Evolutionary conservation across 331 rosid genomes (phyloP), one percentile per base, ranked within the genome.

Genomic region (Pyracantha coccinea): DNA sequence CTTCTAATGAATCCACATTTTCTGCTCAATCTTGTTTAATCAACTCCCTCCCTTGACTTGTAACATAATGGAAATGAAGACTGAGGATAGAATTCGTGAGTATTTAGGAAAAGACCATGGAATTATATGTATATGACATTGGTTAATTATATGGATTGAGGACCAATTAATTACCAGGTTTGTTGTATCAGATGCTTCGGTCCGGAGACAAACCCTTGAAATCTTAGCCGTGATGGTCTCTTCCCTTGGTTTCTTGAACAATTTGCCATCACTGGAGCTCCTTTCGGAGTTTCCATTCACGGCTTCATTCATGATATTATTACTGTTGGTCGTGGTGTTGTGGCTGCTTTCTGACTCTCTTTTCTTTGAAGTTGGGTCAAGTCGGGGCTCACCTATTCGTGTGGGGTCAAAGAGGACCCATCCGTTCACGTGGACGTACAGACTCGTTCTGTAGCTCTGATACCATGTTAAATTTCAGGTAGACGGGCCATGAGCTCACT

Each of bases 261-360:
- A 88, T 44, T 89, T 97, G 74, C 87, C 99, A 57, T 92, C 96
- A 21, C 90, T 87, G 4, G 97, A 92, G 80, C 97, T 90, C 77
- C 92, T 92, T 52, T 88, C 97, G 1, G 97, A 92, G 82, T 86
- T 93, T 27, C 95, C 98, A 64, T 87, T 85, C 35, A 44, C 66
- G 65, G 76, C 85, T 38, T 65, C 66, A 55, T 54, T 20, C 32
- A 80, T 31, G 76, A 80, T 55, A 69, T 68, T 73, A 55, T 71
- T 83, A 41, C 83, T 90, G 80, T 78, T 83, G 35, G 35, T 32
- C 81, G 78, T 85, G 66, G 70, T 87, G 53, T 85, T 88, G 79
- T 78, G 83, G 80, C 90, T 87, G 82, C 92, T 88, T 44, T 90
- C 97, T 1, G 97, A 92, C 35, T 94, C 92, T 57, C 99, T 94